Evolutionary conservation across 2,329 filamentous ascomycete genomes (phyloP).

Genomic region (Diaporthe citri): DNA sequence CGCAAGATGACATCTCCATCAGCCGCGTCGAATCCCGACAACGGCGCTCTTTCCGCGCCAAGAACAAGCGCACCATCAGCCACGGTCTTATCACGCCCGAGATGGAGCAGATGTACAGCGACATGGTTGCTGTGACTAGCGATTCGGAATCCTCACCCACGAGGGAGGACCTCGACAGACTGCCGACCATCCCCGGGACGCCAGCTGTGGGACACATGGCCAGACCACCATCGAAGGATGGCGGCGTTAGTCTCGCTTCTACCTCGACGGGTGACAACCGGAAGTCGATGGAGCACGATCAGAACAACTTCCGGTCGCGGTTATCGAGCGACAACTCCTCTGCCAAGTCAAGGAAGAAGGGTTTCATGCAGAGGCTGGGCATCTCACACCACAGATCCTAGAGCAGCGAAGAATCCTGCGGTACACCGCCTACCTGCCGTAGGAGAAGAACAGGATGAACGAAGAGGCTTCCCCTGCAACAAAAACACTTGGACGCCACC

Average conservation of each 20-base stretch:
- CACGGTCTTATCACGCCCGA: constrained; percentile 59
- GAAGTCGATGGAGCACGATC: constrained; percentile 34
- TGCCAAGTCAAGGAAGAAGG: constrained; percentile 37
- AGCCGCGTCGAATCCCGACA: constrained; percentile 57
- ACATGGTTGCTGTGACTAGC: constrained; percentile 44
- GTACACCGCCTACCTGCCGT: neutral
- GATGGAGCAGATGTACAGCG: constrained; percentile 51
- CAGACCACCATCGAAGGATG: constrained; percentile 52
- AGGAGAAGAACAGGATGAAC: neutral
- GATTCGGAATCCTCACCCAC: constrained; percentile 39
- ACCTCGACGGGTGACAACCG: constrained; percentile 45
- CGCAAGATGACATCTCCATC: constrained; percentile 64
- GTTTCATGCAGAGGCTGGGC: constrained; percentile 39
- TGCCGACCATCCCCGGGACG: constrained; percentile 40
- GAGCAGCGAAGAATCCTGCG: neutral
- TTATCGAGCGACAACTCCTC: constrained; percentile 32
- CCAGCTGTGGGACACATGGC: constrained; percentile 41
- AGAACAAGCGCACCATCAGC: constrained; percentile 61
- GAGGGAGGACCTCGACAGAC: constrained; percentile 31
- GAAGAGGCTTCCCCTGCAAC: neutral
- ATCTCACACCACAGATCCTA: constrained; percentile 32
- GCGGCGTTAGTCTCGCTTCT: constrained; percentile 53
- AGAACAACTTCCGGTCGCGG: constrained; percentile 16
- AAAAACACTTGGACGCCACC: neutral
- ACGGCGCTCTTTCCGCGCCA: constrained; percentile 60